These are phyloP conservation scores for Phytophthora tubulina DNA, from an alignment of 352 stramenopile genomes.

Conservation along the genomic window DNA sequence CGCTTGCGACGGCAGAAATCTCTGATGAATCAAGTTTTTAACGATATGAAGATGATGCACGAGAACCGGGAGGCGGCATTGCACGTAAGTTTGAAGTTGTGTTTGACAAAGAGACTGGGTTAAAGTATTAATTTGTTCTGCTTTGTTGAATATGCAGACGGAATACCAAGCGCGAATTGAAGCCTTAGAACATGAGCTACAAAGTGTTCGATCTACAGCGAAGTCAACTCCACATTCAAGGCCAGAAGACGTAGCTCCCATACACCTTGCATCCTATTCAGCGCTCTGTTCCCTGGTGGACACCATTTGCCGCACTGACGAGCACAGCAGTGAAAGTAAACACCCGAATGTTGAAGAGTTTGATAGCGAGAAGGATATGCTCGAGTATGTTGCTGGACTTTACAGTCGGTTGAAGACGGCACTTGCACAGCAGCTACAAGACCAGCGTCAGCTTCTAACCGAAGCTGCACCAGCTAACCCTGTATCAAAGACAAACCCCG, in stretches of 20 bases:
- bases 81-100: conserved; percentile 39
- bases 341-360: conserved; percentile 49
- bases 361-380: conserved; percentile 30
- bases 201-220: conserved; percentile 12
- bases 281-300: conserved; percentile 65
- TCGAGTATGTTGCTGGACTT: conserved; percentile 51
- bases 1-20: conserved; percentile 29
- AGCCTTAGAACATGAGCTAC: conserved; percentile 45
- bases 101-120: not conserved
- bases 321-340: not conserved
- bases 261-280: conserved; percentile 49
- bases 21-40: conserved; percentile 57
- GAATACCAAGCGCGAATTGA: conserved; percentile 56
- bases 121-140: not conserved
- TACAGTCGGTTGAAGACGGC: conserved; percentile 45
- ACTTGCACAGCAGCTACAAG: conserved; percentile 6
- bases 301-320: not conserved
- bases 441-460: not conserved
- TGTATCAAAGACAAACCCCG: not conserved
- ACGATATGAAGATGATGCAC: conserved; percentile 60
- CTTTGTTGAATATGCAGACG: conserved; percentile 24
- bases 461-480: not conserved
- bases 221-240: not conserved
- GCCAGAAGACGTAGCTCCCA: not conserved
- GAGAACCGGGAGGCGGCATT: conserved; percentile 61